Evolutionary conservation across 352 stramenopile genomes (phyloP), one percentile per base, ranked within the genome.

Genomic region (Globisporangium perplexum): DNA sequence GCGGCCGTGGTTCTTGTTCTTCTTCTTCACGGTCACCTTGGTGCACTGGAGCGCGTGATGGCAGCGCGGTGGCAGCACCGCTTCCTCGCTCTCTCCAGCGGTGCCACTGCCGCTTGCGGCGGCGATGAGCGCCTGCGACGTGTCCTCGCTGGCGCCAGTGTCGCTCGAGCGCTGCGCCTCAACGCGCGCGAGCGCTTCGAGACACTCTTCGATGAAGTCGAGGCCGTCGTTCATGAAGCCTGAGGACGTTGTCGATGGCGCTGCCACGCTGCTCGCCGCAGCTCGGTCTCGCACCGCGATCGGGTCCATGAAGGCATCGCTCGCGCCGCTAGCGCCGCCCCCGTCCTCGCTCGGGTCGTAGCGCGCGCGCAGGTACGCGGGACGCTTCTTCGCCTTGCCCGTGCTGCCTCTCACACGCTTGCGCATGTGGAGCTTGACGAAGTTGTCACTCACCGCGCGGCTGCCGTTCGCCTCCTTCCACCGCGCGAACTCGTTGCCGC

Each of bases 151-250:
- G 4, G 1, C 17, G 12, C 24, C 23, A 47, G 57, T 30, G 50
- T 6, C n/a, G 36, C 50, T 53, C 46, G 47, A 10, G 57, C 49
- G 53, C 26, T 62, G 59, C 3, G 57, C 42, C 41, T 82, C 73
- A 20, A 62, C 69, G 30, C 69, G 68, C 17, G 66, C 68, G 18
- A 90, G 57, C 8, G 75, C 63, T 39, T 88, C 71, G 1, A 91
- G 59, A 59, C 83, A 93, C 50, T 93, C 80, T 44, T 89, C 74
- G 24, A 91, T 82, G 47, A 93, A 89, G 39, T 93, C 80, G 20
- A 89, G 65, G 14, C 77, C 78, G 43, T 90, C 83, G 52, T 88
- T 62, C 48, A 78, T 47, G 10, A 69, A 47, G 1, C 53, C 60
- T 7, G 54, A 51, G 1, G 54, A 48, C 31, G 61, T 23, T 28